Evolutionary conservation across 2,329 filamentous ascomycete genomes (phyloP).

Genomic region (Ceratocystis variospora): DNA sequence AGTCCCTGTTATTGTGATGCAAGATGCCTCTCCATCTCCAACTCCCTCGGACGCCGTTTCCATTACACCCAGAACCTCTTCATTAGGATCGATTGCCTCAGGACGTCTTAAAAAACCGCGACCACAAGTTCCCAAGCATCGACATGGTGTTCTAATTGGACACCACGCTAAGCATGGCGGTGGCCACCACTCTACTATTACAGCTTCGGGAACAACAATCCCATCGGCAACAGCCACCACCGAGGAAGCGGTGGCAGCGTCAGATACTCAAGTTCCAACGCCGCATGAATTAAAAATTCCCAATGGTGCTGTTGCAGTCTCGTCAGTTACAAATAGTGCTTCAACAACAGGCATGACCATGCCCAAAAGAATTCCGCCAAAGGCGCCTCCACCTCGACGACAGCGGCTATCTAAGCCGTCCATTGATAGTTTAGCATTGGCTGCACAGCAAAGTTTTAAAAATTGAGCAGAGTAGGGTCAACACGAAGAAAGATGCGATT

Average conservation of each 20-base stretch:
- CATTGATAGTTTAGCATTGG: neutral
- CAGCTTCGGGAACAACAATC: neutral
- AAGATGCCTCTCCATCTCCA: conserved; percentile 1
- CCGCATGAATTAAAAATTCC: neutral
- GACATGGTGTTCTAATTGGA: conserved; percentile 37
- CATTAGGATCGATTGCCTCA: conserved; percentile 1
- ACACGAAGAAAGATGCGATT: too few relatives aligned
- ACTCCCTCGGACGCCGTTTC: conserved; percentile 4
- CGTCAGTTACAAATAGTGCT: neutral
- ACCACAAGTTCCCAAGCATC: conserved; percentile 43
- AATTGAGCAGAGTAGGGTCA: neutral
- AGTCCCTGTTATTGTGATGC: neutral
- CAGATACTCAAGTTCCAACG: neutral
- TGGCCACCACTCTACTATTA: neutral
- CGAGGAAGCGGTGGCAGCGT: neutral
- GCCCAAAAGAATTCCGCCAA: conserved; percentile 32
- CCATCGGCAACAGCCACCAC: neutral
- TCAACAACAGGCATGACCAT: neutral
- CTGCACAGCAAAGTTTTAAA: neutral
- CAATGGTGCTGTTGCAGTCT: neutral
- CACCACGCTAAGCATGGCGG: conserved; percentile 21
- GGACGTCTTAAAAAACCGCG: conserved; percentile 32
- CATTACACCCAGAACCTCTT: neutral
- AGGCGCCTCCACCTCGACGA: conserved; percentile 35
- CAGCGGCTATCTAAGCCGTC: conserved; percentile 27